Conservation (phyloP, 2,329 filamentous ascomycete genomes). For the Diaporthe sp. region DNA sequence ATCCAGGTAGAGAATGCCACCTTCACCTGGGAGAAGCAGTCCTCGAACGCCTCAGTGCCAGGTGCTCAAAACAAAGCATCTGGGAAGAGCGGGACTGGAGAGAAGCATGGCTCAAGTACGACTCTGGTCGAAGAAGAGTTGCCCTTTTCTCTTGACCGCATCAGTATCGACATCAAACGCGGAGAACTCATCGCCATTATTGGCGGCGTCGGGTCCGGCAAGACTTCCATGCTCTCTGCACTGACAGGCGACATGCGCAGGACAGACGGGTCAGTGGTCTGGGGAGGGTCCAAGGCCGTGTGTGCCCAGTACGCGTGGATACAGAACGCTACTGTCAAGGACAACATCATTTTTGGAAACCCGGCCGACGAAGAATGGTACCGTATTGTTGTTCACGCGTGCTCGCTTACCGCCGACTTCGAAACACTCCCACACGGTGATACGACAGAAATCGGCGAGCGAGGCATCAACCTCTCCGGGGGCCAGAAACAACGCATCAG, state of each 20-base stretch:
- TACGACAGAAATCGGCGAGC: slow-evolving; percentile 92
- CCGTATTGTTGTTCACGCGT: slow-evolving; percentile 79
- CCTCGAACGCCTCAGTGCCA: slow-evolving; percentile 42
- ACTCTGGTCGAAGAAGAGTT: slow-evolving; percentile 56
- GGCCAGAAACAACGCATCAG: slow-evolving; percentile 96
- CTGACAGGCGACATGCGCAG: slow-evolving; percentile 95
- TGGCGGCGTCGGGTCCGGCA: slow-evolving; percentile 89
- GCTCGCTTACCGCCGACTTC: slow-evolving; percentile 72
- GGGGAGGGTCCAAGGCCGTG: slow-evolving; percentile 87
- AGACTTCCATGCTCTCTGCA: slow-evolving; percentile 89
- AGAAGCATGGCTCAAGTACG: slow-evolving; percentile 80
- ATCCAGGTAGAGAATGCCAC: slow-evolving; percentile 79
- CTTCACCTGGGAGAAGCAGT: slow-evolving; percentile 88
- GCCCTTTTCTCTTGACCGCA: slow-evolving; percentile 79
- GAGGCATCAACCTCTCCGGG: slow-evolving; percentile 94
- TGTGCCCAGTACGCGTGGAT: slow-evolving; percentile 99
- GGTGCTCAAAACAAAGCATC: not conserved
- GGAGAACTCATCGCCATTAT: slow-evolving; percentile 88
- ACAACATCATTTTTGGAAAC: slow-evolving; percentile 94
- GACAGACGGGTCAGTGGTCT: slow-evolving; percentile 78
- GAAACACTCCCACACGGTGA: slow-evolving; percentile 95
- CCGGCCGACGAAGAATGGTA: slow-evolving; percentile 84
- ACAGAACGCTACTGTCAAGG: slow-evolving; percentile 87
- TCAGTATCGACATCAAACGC: slow-evolving; percentile 77
- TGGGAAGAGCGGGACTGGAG: slow-evolving; percentile 40